Base-by-base conservation (phyloP, 179 eudicot species). In the Beta lomatogona region DNA sequence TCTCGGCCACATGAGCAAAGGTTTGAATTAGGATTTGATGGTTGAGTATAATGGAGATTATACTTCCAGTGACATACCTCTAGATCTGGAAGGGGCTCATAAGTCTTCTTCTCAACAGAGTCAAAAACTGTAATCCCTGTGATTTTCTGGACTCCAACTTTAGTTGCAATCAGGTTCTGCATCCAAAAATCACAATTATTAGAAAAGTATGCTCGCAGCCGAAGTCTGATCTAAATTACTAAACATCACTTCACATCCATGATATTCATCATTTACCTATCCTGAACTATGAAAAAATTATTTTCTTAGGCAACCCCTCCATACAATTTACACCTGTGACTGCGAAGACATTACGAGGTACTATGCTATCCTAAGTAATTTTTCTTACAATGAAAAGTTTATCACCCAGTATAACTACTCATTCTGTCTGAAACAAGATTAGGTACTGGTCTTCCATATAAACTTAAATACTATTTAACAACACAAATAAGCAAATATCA, bases 91-190 rank as follows among this genome's bases (percentile, higher is more conserved):
- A 92, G 78, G 19, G 97, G 89, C 78, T 94, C 98, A 78, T 95
- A 90, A 22, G 96, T 89, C 86, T 86, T 94, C 92, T 94, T 90
- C 87, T 94, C 98, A 66, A 84, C 86, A 9, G 94, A 88, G 86
- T 95, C 99, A 69, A 91, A 92, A 45, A 94, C 90, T 45, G 94
- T 94, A 70, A 95, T 91, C 85, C 99, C 99, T 16, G 94, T 87
- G 83, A 95, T 91, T 86, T 94, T 91, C 88, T 95, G 99, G 82
- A 95, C 93, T 77, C 99, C 98, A 55, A 89, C 90, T 88, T 90
- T 91, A 18, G 88, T 87, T 58, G 98, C 95, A 76, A 95, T 95
- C 85, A 95, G 90, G 83, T 91, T 92, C 99, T 95, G 93, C 93
- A 89, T 21, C 72, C 45, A 52, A 78, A 77, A 68, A 54, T 48